Evolutionary conservation across 306 rosid species (phyloP).

Genomic region (Prunus mira): DNA sequence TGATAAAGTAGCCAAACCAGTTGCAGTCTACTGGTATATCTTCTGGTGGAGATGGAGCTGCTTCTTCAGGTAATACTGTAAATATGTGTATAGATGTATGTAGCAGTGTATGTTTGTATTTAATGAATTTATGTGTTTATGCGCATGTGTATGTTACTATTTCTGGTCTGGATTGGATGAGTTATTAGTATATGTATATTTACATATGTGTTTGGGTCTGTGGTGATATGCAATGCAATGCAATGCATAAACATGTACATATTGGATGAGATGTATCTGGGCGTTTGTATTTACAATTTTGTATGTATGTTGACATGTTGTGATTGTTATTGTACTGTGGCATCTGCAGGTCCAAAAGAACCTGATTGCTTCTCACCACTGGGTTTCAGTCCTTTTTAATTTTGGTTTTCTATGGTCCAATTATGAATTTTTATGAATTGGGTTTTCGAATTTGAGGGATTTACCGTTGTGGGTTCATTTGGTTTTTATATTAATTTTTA

Average conservation of each 20-base stretch:
- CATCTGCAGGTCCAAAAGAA: too few species aligned
- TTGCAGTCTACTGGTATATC: slow-evolving; percentile 61
- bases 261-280: too few species aligned
- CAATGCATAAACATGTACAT: neutral
- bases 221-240: neutral
- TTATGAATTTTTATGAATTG: too few species aligned
- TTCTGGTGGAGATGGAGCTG: slow-evolving; percentile 63
- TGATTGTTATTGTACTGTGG: slow-evolving; percentile 9
- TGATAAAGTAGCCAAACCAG: slow-evolving; percentile 66
- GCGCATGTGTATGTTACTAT: too few species aligned
- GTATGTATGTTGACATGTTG: neutral
- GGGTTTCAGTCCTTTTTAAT: too few species aligned
- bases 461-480: too few species aligned
- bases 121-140: neutral
- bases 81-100: neutral
- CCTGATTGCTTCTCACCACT: too few species aligned
- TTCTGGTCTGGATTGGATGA: neutral
- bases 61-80: slow-evolving; percentile 68
- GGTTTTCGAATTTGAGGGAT: too few species aligned
- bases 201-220: neutral
- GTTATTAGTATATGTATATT: neutral
- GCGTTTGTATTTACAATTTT: too few species aligned
- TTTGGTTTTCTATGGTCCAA: too few species aligned
- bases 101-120: neutral
- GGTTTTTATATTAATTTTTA: too few species aligned